phyloP scores from a whole-genome alignment of 2,329 filamentous ascomycete genomes.

The Paradendryphiella salina region DNA sequence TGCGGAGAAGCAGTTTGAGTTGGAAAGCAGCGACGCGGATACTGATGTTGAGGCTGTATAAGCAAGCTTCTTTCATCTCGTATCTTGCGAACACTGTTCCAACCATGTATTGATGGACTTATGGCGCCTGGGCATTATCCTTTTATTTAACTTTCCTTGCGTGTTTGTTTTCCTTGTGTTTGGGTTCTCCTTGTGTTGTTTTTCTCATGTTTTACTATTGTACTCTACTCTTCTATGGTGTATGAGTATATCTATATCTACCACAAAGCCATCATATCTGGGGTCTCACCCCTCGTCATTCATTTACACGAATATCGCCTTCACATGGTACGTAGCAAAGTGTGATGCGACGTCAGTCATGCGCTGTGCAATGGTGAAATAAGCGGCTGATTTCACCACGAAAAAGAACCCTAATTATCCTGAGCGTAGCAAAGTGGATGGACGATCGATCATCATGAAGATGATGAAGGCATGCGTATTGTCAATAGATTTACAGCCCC shows the following conservation, averaged over 20 bases:
- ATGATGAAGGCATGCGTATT: neutral
- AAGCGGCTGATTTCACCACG: too few species aligned
- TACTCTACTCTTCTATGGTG: neutral
- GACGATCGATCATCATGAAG: too few species aligned
- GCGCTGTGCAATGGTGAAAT: neutral
- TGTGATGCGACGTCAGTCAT: neutral
- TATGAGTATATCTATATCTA: conserved; percentile 2
- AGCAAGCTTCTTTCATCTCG: conserved; percentile 2
- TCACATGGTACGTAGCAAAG: too few species aligned
- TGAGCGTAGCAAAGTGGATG: too few species aligned
- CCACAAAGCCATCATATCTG: neutral
- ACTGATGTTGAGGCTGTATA: conserved; percentile 10
- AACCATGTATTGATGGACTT: conserved; percentile 10
- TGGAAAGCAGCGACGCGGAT: conserved; percentile 11
- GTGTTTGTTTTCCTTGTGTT: conserved; percentile 5
- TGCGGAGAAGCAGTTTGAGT: conserved; percentile 30
- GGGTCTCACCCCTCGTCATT: neutral
- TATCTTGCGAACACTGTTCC: neutral
- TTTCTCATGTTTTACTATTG: neutral
- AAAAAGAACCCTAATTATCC: too few species aligned
- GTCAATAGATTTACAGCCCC: neutral
- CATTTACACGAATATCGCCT: neutral
- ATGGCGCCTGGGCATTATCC: conserved; percentile 5
- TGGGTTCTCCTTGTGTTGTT: neutral
- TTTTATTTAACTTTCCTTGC: neutral